These are phyloP conservation scores for Uronychia binucleata DNA, from an alignment of 73 alveolate genomes.

Conservation along the genomic window DNA sequence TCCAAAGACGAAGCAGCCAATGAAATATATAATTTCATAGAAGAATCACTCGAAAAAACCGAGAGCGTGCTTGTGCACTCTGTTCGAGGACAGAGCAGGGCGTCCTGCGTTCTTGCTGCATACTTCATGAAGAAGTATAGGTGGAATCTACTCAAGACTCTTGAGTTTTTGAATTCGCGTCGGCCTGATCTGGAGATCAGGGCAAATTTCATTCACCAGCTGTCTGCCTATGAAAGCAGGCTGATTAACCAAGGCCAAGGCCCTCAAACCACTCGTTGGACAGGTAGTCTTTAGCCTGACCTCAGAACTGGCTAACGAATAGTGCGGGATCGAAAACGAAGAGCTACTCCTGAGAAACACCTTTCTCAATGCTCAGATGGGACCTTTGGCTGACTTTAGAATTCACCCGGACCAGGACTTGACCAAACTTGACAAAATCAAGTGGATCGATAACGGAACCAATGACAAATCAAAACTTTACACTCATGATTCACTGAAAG, in stretches of 20 bases:
- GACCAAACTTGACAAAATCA: neutral
- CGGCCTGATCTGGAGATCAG: constrained; percentile 82
- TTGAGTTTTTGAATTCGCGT: constrained; percentile 69
- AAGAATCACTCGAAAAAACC: constrained; percentile 90
- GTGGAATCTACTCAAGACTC: constrained; percentile 79
- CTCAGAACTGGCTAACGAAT: constrained; percentile 50
- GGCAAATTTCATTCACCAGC: constrained; percentile 72
- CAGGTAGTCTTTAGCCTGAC: constrained; percentile 47
- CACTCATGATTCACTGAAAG: constrained; percentile 24
- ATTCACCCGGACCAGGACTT: constrained; percentile 6
- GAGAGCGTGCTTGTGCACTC: constrained; percentile 98
- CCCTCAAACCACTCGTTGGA: constrained; percentile 79
- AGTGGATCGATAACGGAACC: constrained; percentile 6
- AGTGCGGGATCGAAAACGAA: constrained; percentile 59
- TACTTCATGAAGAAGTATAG: constrained; percentile 71
- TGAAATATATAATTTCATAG: constrained; percentile 92
- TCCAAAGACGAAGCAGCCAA: constrained; percentile 90
- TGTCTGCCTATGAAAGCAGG: constrained; percentile 81
- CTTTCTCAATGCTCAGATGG: constrained; percentile 86
- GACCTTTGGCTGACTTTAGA: constrained; percentile 76
- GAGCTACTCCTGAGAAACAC: constrained; percentile 91
- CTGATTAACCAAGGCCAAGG: constrained; percentile 65
- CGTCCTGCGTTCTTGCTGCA: constrained; percentile 46
- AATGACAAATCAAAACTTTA: constrained; percentile 6
- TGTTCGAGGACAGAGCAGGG: constrained; percentile 92